Percentiles rank a stretch among this genome's conserved stretches.
Conservation (phyloP, 805 yeast species). For the Isabelozyma heimii region DNA sequence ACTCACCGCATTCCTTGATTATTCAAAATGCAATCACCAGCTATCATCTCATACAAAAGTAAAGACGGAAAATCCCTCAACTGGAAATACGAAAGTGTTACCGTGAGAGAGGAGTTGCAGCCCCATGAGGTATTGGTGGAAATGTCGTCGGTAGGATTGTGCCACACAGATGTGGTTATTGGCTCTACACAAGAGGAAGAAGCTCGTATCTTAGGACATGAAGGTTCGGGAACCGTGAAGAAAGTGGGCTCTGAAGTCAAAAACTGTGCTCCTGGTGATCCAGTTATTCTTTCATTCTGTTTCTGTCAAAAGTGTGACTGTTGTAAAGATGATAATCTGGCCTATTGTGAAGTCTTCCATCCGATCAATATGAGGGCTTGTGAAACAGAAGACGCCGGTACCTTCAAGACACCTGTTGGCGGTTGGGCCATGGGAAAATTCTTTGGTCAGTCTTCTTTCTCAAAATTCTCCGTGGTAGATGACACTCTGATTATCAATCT, state of each 20-base stretch:
- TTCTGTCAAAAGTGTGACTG: slow-evolving; percentile 2
- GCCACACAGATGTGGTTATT: slow-evolving; percentile 4
- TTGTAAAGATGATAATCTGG: slow-evolving; percentile 1
- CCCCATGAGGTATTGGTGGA: slow-evolving; percentile 6
- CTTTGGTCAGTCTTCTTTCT: slow-evolving; percentile 9
- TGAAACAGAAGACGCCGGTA: not conserved
- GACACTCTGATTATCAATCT: slow-evolving; percentile 1
- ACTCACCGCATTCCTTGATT: too few relatives aligned
- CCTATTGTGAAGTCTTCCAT: slow-evolving; percentile 2
- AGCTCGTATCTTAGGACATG: slow-evolving; percentile 1
- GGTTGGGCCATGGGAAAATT: slow-evolving; percentile 5
- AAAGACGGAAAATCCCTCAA: slow-evolving; percentile 3
- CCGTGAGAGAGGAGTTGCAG: slow-evolving; percentile 5
- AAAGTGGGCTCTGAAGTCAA: too few relatives aligned
- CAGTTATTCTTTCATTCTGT: slow-evolving; percentile 5
- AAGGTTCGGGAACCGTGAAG: too few relatives aligned
- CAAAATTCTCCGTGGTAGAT: slow-evolving; percentile 4
- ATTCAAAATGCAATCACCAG: slow-evolving; percentile 1
- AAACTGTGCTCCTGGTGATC: not conserved
- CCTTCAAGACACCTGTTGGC: not conserved
- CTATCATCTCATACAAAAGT: slow-evolving; percentile 5
- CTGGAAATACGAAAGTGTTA: slow-evolving; percentile 5
- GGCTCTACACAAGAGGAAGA: not conserved
- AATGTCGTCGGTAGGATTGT: slow-evolving; percentile 4
- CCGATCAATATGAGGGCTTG: not conserved